phyloP scores from a whole-genome alignment of 176 grass and related monocot genomes.

The Avena insularis region DNA sequence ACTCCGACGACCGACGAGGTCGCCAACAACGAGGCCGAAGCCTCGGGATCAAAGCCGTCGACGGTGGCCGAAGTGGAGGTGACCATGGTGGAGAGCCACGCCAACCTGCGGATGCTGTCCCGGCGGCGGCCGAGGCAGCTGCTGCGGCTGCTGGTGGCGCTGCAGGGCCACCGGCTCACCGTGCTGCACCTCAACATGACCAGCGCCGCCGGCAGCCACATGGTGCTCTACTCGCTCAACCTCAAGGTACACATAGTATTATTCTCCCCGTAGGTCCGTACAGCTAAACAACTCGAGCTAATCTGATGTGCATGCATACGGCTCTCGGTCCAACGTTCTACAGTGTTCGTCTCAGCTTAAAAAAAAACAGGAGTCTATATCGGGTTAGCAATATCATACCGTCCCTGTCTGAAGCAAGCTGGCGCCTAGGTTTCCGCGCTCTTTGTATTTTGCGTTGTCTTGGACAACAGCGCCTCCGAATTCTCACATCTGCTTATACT shows the following conservation, averaged over 20 bases:
- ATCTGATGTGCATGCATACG: constrained; percentile 33
- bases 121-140: constrained; percentile 66
- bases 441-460: constrained; percentile 52
- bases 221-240: constrained; percentile 82
- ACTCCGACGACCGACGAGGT: neutral
- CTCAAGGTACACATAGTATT: constrained; percentile 65
- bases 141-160: constrained; percentile 58
- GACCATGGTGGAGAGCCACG: constrained; percentile 83
- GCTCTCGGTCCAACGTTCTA: constrained; percentile 36
- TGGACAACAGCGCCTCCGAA: constrained; percentile 26
- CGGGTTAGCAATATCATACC: constrained; percentile 47
- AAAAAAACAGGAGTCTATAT: constrained; percentile 18
- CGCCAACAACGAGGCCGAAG: neutral
- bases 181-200: constrained; percentile 86
- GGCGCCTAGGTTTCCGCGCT: constrained; percentile 40
- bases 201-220: constrained; percentile 43
- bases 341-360: neutral
- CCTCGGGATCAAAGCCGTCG: constrained; percentile 49
- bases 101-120: constrained; percentile 66
- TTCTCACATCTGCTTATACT: constrained; percentile 27
- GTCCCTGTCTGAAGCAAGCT: constrained; percentile 23
- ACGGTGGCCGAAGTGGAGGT: constrained; percentile 79
- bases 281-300: constrained; percentile 31
- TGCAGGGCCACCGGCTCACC: constrained; percentile 65
- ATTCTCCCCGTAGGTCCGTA: neutral